These are phyloP conservation scores for Aureobasidium sp. DNA, from an alignment of 2,329 filamentous ascomycete genomes.

Conservation along the genomic window DNA sequence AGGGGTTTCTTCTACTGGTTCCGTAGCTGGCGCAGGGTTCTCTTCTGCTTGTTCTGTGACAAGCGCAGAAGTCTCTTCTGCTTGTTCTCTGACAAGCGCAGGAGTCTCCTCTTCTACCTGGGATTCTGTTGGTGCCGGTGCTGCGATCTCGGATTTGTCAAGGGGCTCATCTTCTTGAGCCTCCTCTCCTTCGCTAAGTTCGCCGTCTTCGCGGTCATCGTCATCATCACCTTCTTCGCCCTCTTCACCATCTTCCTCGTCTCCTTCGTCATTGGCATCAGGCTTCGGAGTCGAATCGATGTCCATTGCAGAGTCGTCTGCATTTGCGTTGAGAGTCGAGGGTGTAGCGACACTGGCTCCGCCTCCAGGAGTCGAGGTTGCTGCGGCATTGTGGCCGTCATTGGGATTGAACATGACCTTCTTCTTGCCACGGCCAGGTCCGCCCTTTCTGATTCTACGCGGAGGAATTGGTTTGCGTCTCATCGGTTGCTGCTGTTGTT, in stretches of 20 bases:
- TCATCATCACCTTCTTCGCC: conserved; percentile 40
- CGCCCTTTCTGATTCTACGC: conserved; percentile 69
- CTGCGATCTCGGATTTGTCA: background rate
- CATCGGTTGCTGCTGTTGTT: conserved; percentile 43
- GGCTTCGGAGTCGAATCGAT: conserved; percentile 29
- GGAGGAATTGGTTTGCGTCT: conserved; percentile 65
- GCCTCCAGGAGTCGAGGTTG: conserved; percentile 31
- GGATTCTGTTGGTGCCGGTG: background rate
- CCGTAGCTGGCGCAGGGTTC: background rate
- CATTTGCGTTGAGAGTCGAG: conserved; percentile 29
- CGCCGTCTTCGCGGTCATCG: conserved; percentile 33
- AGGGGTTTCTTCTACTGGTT: background rate
- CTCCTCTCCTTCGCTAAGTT: conserved; percentile 8
- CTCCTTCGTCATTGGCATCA: conserved; percentile 36
- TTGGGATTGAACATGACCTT: conserved; percentile 54
- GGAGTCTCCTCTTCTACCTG: background rate
- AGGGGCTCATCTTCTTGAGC: background rate
- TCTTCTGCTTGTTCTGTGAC: background rate
- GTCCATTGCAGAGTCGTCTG: conserved; percentile 38
- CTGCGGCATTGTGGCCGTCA: conserved; percentile 33
- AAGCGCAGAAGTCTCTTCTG: background rate
- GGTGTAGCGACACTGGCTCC: conserved; percentile 26
- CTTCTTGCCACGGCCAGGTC: conserved; percentile 72
- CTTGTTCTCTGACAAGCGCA: background rate
- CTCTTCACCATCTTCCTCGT: conserved; percentile 45